Evolutionary conservation across 2,329 filamentous ascomycete species (phyloP).

Genomic region (Rhynchosporium graminicola): DNA sequence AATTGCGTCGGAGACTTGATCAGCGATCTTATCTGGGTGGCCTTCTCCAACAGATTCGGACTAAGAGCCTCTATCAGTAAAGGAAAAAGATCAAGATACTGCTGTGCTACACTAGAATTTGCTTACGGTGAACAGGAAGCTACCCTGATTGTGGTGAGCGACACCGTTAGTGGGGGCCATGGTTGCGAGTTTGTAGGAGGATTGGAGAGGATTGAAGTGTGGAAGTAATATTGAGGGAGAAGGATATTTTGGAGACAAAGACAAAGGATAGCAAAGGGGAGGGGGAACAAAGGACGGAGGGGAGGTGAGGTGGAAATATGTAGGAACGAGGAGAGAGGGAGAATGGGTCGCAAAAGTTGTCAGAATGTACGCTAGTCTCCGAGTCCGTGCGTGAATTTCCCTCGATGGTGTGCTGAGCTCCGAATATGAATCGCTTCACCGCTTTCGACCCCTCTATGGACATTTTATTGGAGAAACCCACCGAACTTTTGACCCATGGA

Average conservation of each 20-base stretch:
- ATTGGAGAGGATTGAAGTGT: slow-evolving; percentile 50
- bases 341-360: slow-evolving; percentile 14
- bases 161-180: slow-evolving; percentile 52
- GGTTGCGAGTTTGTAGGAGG: slow-evolving; percentile 55
- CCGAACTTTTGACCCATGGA: no score
- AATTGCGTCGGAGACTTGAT: slow-evolving; percentile 97
- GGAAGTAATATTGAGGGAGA: slow-evolving; percentile 44
- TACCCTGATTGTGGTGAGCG: slow-evolving; percentile 58
- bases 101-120: slow-evolving; percentile 9
- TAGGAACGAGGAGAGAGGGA: background rate
- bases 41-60: slow-evolving; percentile 89
- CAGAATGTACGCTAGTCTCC: slow-evolving; percentile 3
- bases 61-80: slow-evolving; percentile 42
- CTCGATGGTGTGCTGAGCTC: slow-evolving; percentile 7
- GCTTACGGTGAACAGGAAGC: slow-evolving; percentile 80
- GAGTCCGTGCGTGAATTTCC: background rate
- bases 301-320: background rate
- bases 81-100: background rate
- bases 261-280: background rate
- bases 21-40: slow-evolving; percentile 95
- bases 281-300: slow-evolving; percentile 14
- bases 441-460: background rate
- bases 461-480: background rate
- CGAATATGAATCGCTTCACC: background rate
- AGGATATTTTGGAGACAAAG: slow-evolving; percentile 9